phyloP scores from a whole-genome alignment of 2,329 filamentous ascomycete genomes.

The Karstenula rhodostoma region DNA sequence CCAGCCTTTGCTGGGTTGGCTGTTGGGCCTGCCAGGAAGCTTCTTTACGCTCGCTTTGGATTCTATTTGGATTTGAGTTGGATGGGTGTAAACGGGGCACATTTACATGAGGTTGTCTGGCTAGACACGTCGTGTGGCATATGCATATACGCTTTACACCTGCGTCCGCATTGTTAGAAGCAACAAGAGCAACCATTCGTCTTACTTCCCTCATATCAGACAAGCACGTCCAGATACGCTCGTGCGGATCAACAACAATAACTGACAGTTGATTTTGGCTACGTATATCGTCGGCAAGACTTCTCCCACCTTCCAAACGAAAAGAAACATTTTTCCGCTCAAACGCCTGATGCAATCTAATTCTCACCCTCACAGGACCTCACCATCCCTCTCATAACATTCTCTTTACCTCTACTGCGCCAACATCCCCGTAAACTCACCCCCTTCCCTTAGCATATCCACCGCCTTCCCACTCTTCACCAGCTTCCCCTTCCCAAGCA shows the following conservation, averaged over 20 bases:
- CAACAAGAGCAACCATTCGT: not conserved
- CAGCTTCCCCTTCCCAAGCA: constrained; percentile 61
- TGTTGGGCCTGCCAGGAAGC: not conserved
- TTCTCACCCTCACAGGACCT: not conserved
- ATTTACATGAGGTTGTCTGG: not conserved
- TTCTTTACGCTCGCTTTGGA: not conserved
- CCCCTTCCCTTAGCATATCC: constrained; percentile 47
- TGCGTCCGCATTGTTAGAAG: constrained; percentile 3
- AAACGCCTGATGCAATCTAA: constrained; percentile 1
- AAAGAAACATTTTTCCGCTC: not conserved
- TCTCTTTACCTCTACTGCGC: constrained; percentile 22
- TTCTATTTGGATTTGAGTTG: not conserved
- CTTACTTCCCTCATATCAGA: not conserved
- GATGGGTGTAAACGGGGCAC: not conserved
- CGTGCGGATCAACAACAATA: not conserved
- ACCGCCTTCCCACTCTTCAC: constrained; percentile 44
- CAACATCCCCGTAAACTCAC: constrained; percentile 46
- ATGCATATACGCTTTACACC: not conserved
- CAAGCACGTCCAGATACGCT: not conserved
- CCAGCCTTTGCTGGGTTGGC: not conserved
- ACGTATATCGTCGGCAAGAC: not conserved
- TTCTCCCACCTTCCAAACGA: not conserved
- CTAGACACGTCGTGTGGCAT: not conserved
- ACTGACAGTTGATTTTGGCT: not conserved
- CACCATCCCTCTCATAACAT: not conserved